Base-by-base conservation (phyloP, 331 rosid genomes). In the Malus hybrid region DNA sequence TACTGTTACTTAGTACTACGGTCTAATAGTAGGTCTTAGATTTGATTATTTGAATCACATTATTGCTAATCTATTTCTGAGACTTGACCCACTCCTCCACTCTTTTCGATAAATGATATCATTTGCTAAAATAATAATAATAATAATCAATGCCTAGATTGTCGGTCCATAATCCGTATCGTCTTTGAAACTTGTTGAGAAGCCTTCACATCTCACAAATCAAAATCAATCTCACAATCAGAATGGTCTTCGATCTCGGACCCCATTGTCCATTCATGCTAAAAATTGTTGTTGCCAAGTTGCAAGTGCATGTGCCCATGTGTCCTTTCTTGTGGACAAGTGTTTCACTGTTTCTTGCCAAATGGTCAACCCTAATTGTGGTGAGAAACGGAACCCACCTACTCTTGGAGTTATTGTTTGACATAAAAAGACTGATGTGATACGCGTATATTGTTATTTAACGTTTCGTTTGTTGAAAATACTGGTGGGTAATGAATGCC, bases 81-180 rank as follows among this genome's bases (percentile, higher is more conserved):
- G 1, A 2, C 10, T 36, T 36, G 1, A 36, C 3, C 0, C 3
- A 7, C 42, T 36, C 2, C 3, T 0, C 1, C 1, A 7, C 2
- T 36, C 3, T 0, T 36, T 36, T 2, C 42, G 0, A 36, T 36
- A 36, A 36, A 36, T 36, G 10, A 36, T 34, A 34, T 34, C 3
- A 0, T 36, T 36, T 36, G 10, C 2, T 36, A 36, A 7, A 39
- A 33, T 7, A 9, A 9, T 0, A 9, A 39, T 7, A 39, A 36
- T 8, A 42, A 42, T 10, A 4, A 62, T 62, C 66, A 13, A 8
- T 61, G 66, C 66, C 34, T 61, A 61, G 5, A 61, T 13, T 61
- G 36, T 16, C 36, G n/a, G 28, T 70, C 64, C 2, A 10, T 70
- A 18, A 54, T 54, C 22, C 59, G 1, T 0, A 15, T 46, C 61